Evolutionary conservation across 1,284 basidiomycete genomes (phyloP), one percentile per base, ranked within the genome.

Genomic region (Albatrellus sp.): DNA sequence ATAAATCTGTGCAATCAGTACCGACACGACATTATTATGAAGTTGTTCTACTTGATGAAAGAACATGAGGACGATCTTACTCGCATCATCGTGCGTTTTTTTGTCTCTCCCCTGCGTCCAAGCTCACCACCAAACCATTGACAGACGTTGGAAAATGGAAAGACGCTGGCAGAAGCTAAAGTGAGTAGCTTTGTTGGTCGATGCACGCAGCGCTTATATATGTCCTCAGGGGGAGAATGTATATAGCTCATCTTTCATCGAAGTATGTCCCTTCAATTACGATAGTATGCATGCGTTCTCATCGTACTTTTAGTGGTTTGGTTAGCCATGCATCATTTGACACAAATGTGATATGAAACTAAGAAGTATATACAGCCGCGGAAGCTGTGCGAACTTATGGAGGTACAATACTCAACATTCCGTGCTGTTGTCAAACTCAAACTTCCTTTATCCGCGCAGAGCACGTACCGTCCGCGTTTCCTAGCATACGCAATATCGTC

Each of bases 71-170:
- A 93, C 36, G 91, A 96, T 57, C 68, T 96, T 31, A 77, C 77
- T 10, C 73, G 78, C 35, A 76, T 93, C 44, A 87, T 92, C 51
- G 85, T 85, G 48, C 52, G 79, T 55, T 14, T 10, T 12, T n/a
- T n/a, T 32, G n/a, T 31, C 24, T 24, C 24, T 4, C 24, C 24
- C 24, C 7, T 45, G 13, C 44, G 20, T 14, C 35, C 12, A 8
- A 38, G 40, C 36, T 10, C 28, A 11, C 19, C n/a, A n/a, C 43
- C 32, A 30, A 13, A 28, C 43, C 28, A 19, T 16, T 2, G 30
- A 10, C 19, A 90, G 85, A 90, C 89, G 5, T 66, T 89, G 49
- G 92, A 97, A 66, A 97, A 97, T 55, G 92, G 92, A 33, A 97
- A 97, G 67, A 72, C 89, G 3, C 66, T 93, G 43, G 64, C 68